Conservation (phyloP, 176 grass and related monocot genomes). For the Aegilops speltoides region DNA sequence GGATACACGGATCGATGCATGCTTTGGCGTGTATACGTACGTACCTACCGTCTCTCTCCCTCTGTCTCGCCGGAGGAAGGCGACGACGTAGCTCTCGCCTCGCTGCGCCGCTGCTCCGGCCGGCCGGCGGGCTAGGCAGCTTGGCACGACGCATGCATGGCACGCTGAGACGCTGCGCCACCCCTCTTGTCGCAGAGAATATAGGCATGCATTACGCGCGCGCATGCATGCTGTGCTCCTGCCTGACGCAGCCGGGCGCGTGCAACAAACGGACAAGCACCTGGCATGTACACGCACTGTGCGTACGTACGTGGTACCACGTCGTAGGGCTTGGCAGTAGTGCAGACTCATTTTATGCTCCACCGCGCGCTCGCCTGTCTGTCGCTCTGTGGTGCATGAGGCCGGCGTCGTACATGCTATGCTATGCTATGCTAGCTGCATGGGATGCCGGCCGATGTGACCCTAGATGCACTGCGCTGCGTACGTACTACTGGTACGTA, state of each 20-base stretch:
- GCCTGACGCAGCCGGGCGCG: no score
- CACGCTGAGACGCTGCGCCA: background rate
- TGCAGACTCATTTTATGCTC: no score
- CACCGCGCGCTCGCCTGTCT: no score
- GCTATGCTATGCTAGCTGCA: no score
- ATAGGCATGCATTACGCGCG: background rate
- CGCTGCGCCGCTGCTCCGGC: background rate
- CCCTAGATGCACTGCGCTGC: background rate
- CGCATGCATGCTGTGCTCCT: background rate
- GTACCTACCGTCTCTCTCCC: no score
- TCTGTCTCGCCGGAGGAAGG: background rate
- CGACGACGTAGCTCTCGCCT: no score
- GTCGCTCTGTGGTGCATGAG: no score
- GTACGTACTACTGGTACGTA: background rate
- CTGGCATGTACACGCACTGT: background rate
- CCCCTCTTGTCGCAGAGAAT: background rate
- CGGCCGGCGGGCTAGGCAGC: no score
- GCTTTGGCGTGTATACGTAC: background rate
- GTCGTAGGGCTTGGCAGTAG: background rate
- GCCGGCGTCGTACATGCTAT: background rate
- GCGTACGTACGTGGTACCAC: no score
- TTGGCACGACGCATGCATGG: background rate
- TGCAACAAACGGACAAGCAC: background rate
- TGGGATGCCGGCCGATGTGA: background rate
- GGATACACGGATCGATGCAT: background rate